These are phyloP conservation scores for Isabelozyma pseudorhagii DNA, from an alignment of 805 yeast genomes.

Conservation along the genomic window DNA sequence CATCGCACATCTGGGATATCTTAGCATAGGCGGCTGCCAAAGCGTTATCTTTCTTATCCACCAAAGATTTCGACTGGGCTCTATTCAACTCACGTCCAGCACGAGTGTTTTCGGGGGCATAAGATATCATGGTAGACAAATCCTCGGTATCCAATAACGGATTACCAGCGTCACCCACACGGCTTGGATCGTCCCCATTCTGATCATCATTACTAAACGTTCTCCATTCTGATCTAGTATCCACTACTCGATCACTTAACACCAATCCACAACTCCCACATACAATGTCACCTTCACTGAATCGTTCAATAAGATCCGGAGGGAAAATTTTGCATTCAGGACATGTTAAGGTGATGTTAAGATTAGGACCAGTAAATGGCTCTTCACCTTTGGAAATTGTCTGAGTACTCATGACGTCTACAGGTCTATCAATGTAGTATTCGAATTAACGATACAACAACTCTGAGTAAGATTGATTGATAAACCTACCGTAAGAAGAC, in stretches of 20 bases:
- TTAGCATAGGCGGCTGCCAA: conserved; percentile 85
- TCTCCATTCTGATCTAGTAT: conserved; percentile 97
- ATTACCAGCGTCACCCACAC: conserved; percentile 97
- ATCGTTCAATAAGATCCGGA: conserved; percentile 91
- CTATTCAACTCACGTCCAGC: conserved; percentile 87
- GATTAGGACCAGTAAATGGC: conserved; percentile 63
- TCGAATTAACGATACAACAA: conserved; percentile 2
- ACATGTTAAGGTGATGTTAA: conserved; percentile 86
- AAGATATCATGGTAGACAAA: conserved; percentile 87
- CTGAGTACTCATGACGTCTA: conserved; percentile 4
- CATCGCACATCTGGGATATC: conserved; percentile 95
- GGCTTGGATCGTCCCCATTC: conserved; percentile 96
- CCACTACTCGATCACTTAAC: conserved; percentile 86
- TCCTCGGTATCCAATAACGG: conserved; percentile 90
- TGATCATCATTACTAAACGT: conserved; percentile 97
- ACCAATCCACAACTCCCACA: conserved; percentile 97
- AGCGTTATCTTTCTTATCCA: conserved; percentile 85
- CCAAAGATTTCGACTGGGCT: conserved; percentile 82
- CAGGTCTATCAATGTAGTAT: neutral
- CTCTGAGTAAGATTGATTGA: neutral
- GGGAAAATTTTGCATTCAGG: conserved; percentile 97
- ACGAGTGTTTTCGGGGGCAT: conserved; percentile 79
- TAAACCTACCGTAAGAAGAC: neutral
- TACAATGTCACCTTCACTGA: conserved; percentile 97
- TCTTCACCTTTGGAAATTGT: conserved; percentile 16